Evolutionary conservation across 1,284 basidiomycete genomes (phyloP), one percentile per base, ranked within the genome.

Genomic region (Bondarzewia mesenterica): DNA sequence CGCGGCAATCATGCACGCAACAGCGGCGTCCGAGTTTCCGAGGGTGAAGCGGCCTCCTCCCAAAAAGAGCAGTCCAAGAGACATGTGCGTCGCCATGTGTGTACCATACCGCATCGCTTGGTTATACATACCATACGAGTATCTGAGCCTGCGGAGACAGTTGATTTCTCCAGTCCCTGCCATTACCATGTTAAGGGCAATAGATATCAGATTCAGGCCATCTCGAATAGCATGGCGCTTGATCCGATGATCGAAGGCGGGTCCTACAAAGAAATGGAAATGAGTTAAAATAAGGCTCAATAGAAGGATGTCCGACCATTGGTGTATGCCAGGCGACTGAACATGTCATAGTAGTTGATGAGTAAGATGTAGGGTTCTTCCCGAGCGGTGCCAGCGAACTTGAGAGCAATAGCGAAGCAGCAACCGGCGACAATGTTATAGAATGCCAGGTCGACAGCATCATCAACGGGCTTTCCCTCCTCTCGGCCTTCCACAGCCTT

Each of bases 111-210:
- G 82, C 65, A 85, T 80, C 1, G 80, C 74, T 44, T 81, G 82
- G 50, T 87, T 84, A 60, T 89, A 86, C 72, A 91, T 85, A n/a
- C 93, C 94, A 60, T 94, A 97, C 3, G 89, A 84, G 59, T 89
- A 83, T 21, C 96, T 81, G 12, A 98, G 74, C n/a, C 93, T 79
- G 25, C 92, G 82, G 22, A 99, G 73, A 52, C 91, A 86, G 45
- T 87, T 88, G 40, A 98, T 80, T 63, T 99, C 93, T 10, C 96
- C 96, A 0, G 93, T 96, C 2, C 96, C 96, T 0, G 93, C 90
- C 88, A 98, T 93, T 44, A 98, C 86, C 73, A 95, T 87, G 55
- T 85, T 84, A 23, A 96, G 68, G 3, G 93, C 77, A 35, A 97
- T 74, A 0, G 90, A 86, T 50, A 96, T 85, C 23, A 94, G 72